Evolutionary conservation across 129 eudicot genomes (phyloP).

Genomic region (Escallonia herrerae): DNA sequence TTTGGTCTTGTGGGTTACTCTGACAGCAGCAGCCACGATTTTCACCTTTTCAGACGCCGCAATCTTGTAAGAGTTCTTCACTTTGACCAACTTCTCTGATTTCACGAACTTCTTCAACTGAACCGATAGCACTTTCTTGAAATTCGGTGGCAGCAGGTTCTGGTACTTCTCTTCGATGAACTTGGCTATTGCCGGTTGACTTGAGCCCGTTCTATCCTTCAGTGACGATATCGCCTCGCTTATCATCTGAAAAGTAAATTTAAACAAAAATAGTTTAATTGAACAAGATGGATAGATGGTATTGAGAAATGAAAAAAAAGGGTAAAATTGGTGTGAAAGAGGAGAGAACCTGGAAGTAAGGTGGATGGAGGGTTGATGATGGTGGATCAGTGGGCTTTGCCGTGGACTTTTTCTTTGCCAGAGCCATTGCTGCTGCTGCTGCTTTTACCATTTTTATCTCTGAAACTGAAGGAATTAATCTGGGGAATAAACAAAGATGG

Average conservation of each 20-base stretch:
- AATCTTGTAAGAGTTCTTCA: conserved; percentile 44
- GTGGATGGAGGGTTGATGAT: conserved; percentile 21
- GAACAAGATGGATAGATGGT: not conserved
- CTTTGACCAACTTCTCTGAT: conserved; percentile 27
- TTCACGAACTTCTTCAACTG: conserved; percentile 33
- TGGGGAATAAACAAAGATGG: no score
- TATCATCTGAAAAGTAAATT: conserved; percentile 22
- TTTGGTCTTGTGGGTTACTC: not conserved
- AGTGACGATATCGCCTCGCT: conserved; percentile 29
- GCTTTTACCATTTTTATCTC: not conserved
- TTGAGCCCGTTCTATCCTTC: conserved; percentile 42
- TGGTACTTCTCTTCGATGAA: conserved; percentile 28
- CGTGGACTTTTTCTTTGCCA: conserved; percentile 12
- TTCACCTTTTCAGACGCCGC: conserved; percentile 17
- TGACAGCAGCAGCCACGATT: conserved; percentile 1
- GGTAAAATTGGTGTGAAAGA: not conserved
- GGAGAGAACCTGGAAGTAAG: conserved; percentile 24
- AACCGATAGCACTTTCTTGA: conserved; percentile 23
- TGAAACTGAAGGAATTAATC: no score
- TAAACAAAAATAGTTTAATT: no score
- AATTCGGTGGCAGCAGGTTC: conserved; percentile 26
- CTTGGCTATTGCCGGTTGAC: conserved; percentile 40
- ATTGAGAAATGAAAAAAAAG: not conserved
- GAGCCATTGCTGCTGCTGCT: not conserved
- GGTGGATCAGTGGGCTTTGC: conserved; percentile 7